Conservation (phyloP, 257 asterid genomes). For the Catharanthus roseus region DNA sequence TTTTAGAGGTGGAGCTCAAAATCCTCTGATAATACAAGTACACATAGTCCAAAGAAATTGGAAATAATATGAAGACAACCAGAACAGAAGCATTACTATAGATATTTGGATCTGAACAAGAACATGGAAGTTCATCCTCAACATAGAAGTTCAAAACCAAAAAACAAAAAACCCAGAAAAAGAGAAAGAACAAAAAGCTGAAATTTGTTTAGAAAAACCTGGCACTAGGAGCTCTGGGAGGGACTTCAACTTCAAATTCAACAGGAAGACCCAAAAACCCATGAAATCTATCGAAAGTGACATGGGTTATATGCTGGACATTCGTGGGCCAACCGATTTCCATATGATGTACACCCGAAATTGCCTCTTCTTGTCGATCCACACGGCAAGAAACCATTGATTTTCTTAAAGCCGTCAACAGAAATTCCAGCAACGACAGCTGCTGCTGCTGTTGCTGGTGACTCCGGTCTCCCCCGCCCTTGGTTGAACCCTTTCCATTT, state of each 20-base stretch:
- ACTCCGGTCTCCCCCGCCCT: conserved; percentile 24
- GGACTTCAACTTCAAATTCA: conserved; percentile 85
- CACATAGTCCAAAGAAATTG: background rate
- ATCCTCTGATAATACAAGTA: too few relatives aligned
- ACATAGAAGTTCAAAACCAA: background rate
- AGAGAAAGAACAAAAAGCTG: background rate
- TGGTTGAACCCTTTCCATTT: conserved; percentile 11
- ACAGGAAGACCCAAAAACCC: conserved; percentile 92
- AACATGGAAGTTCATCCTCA: background rate
- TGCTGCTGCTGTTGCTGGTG: conserved; percentile 48
- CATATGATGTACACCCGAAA: conserved; percentile 62
- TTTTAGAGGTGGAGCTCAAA: background rate
- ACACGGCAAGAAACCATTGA: conserved; percentile 90
- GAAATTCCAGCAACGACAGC: conserved; percentile 61
- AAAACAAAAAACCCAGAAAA: background rate
- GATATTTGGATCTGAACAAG: background rate
- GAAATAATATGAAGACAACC: background rate
- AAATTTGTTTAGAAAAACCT: conserved; percentile 36
- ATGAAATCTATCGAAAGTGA: conserved; percentile 88
- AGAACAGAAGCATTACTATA: background rate
- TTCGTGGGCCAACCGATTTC: conserved; percentile 96
- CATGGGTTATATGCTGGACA: conserved; percentile 87
- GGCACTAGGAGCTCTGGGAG: conserved; percentile 88
- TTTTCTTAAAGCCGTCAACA: conserved; percentile 71
- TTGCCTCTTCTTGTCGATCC: conserved; percentile 52